phyloP scores from a whole-genome alignment of 1,284 basidiomycete genomes.

The Puccinia coronata region DNA sequence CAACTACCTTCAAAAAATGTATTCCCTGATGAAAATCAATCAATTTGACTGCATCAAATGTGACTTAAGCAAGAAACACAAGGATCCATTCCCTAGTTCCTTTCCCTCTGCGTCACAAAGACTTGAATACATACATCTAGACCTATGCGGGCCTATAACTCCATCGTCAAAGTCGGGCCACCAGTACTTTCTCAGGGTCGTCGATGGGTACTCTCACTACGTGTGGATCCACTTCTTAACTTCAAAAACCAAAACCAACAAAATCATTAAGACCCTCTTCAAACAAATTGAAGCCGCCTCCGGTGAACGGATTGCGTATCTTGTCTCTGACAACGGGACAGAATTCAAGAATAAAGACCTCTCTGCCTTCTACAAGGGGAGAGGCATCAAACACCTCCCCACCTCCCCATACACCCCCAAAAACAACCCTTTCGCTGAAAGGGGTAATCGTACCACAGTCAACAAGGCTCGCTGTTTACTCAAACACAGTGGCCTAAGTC shows the following conservation, averaged over 20 bases:
- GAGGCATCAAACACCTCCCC: conserved; percentile 54
- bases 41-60: background rate
- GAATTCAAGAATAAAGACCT: background rate
- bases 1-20: background rate
- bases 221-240: background rate
- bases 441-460: too few species aligned
- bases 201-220: conserved; percentile 15
- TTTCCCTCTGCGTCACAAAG: background rate
- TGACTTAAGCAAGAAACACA: too few species aligned
- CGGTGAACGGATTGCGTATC: background rate
- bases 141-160: too few species aligned
- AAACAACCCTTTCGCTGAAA: conserved; percentile 3
- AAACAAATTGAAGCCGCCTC: background rate
- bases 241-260: background rate
- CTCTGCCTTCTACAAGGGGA: background rate
- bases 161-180: background rate
- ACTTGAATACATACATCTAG: conserved; percentile 2
- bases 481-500: too few species aligned
- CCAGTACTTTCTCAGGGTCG: background rate
- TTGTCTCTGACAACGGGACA: background rate
- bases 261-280: background rate
- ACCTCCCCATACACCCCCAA: background rate
- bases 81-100: conserved; percentile 4
- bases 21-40: background rate
- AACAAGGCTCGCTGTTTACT: background rate